Conservation (phyloP, 2,329 filamentous ascomycete species). For the Arthroderma uncinatum region DNA sequence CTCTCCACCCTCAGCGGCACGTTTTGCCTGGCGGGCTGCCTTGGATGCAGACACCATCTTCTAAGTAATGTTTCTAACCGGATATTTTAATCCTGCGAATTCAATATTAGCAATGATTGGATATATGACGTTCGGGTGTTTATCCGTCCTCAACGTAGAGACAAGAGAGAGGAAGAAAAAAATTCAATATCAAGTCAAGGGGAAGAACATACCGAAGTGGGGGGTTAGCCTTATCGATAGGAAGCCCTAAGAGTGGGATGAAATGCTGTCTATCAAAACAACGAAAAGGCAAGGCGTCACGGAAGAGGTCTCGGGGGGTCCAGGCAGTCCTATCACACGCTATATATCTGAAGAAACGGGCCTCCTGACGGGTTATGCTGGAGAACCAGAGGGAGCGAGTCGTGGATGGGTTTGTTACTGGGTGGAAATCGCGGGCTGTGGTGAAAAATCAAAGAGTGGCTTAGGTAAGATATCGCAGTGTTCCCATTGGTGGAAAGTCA, state of each 20-base stretch:
- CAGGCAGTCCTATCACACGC: neutral
- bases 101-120: neutral
- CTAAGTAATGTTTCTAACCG: conserved; percentile 5
- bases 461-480: neutral
- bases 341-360: neutral
- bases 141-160: neutral
- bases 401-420: neutral
- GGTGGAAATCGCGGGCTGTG: neutral
- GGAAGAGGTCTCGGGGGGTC: neutral
- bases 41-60: conserved; percentile 58
- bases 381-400: neutral
- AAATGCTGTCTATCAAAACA: neutral
- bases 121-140: neutral
- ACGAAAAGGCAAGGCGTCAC: neutral
- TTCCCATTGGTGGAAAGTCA: neutral
- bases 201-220: conserved; percentile 11
- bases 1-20: conserved; percentile 55
- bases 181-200: conserved; percentile 8
- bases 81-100: neutral
- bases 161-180: conserved; percentile 23
- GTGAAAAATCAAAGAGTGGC: neutral
- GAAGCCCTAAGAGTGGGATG: conserved; percentile 18
- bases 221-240: conserved; percentile 33
- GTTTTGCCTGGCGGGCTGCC: conserved; percentile 56
- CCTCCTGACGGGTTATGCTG: neutral